Base-by-base conservation (phyloP, 805 yeast genomes). In the Wickerhamiella galacta region DNA sequence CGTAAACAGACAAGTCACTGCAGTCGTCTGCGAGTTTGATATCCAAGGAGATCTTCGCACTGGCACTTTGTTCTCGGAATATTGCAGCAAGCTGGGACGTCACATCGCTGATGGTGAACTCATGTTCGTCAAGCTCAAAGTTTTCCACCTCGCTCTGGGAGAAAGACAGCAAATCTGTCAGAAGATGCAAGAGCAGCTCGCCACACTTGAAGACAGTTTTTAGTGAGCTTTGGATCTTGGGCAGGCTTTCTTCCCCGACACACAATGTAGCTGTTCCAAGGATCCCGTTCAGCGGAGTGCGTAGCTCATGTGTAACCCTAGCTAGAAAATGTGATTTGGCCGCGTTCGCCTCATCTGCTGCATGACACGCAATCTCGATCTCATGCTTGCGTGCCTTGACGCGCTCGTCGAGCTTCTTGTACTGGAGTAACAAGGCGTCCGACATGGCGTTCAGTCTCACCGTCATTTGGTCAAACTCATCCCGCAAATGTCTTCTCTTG, bases 231-330 rank as follows among this genome's bases (percentile, higher is more conserved):
- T 77, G 76, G 10, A 83, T 72, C 42, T 73, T 71, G 2, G 34
- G 24, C 10, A 61, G 54, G 4, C 64, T 63, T 19, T 62, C 63
- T 48, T 85, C 95, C 15, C 79, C 90, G 79, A 83, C 72, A 4
- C 94, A 85, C 36, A 87, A 77, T 2, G 93, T 78, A 0, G 95
- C 80, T 85, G 87, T 80, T 41, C 96, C 96, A 34, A 90, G 59
- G 26, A 90, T 90, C 51, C 98, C 98, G 53, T 90, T 90, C 40
- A 90, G 61, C 2, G 98, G 98, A 0, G 96, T 90, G 45, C 96
- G 69, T 48, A 90, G 63, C 58, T 90, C 98, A 53, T 82, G 95
- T 0, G 94, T 80, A 12, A 82, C 83, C 44, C 85, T 80, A 2
- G 95, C 94, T 46, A 82, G 75, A 51, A 82, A 82, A 5, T 81